A percentile compares a stretch with the other conserved stretches of the same genome.
Evolutionary conservation across 768 basidiomycete genomes (phyloP).

Genomic region (Favolaschia claudopus): DNA sequence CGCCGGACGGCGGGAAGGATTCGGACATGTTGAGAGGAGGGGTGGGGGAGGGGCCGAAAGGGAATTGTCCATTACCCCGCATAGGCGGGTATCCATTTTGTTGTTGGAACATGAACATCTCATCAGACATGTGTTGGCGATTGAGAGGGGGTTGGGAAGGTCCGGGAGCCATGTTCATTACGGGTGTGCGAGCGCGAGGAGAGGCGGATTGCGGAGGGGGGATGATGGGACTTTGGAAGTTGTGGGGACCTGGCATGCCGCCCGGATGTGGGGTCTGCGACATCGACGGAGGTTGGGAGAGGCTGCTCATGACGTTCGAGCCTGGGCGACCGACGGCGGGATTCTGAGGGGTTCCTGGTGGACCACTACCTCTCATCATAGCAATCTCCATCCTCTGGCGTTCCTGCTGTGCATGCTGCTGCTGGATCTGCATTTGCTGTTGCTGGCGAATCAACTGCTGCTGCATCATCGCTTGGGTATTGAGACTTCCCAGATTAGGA

Average conservation of each 20-base stretch:
- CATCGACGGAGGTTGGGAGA: slow-evolving; percentile 45
- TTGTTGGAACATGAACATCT: slow-evolving; percentile 54
- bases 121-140: slow-evolving; percentile 54
- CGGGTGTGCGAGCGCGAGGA: slow-evolving; percentile 51
- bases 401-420: slow-evolving; percentile 40
- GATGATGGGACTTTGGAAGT: slow-evolving; percentile 47
- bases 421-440: slow-evolving; percentile 39
- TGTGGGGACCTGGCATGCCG: slow-evolving; percentile 48
- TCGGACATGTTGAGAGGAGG: slow-evolving; percentile 59
- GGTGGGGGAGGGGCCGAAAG: slow-evolving; percentile 55
- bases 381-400: slow-evolving; percentile 44
- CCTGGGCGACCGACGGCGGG: slow-evolving; percentile 44
- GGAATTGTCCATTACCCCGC: slow-evolving; percentile 43
- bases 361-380: slow-evolving; percentile 43
- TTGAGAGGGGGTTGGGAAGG: slow-evolving; percentile 49
- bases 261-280: slow-evolving; percentile 37
- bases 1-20: slow-evolving; percentile 43
- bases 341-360: slow-evolving; percentile 51
- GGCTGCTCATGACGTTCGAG: slow-evolving; percentile 58
- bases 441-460: slow-evolving; percentile 41
- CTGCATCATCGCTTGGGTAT: slow-evolving; percentile 23
- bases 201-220: slow-evolving; percentile 48
- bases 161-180: slow-evolving; percentile 46
- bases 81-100: slow-evolving; percentile 40
- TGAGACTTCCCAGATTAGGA: slow-evolving; percentile 7